Evolutionary conservation across 352 stramenopile species (phyloP), one percentile per base, ranked within the genome.

Genomic region (Phytophthora hibernalis): DNA sequence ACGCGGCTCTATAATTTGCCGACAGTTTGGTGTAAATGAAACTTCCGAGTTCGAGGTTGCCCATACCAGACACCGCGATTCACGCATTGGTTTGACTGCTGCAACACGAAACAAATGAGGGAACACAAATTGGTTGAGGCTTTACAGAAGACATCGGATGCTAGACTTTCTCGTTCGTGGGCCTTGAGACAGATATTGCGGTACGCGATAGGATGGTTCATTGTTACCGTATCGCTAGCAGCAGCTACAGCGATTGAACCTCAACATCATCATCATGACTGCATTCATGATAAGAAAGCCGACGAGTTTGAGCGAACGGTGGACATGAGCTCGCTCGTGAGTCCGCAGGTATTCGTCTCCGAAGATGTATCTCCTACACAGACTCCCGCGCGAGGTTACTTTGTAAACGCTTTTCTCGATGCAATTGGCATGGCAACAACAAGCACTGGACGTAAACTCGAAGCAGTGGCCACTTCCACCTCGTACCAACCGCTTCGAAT

Each of bases 401-500:
- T 75, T 31, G 22, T 83, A 15, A 68, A 80, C 54, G 45, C 44
- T 8, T 90, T 85, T 49, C 68, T 92, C 11, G 66, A 83, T 26
- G 57, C 64, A 2, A 55, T 91, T 5, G 74, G 83, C 0, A 44
- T 79, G 5, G 54, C 77, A 21, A 40, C 45, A n/a, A 30, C 43
- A 54, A 26, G 63, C 1, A 50, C 49, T 1, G 61, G 63, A 13
- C 77, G 83, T 2, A 79, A 68, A 13, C 68, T 92, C 2, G 42
- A 69, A 59, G 54, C 65, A 0, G 56, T 62, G 0, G 42, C 61
- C 4, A 55, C 64, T 4, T 42, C 68, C 3, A 59, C 74, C 3
- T 48, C 79, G 0, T 92, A 89, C 38, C 80, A 92, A 28, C 86
- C 81, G 1, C 83, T 94, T n/a, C 82, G 86, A 35, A 92, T 92